Evolutionary conservation across 495 filamentous ascomycete genomes (phyloP).

Genomic region (Hyphodiscus hymeniophilus): DNA sequence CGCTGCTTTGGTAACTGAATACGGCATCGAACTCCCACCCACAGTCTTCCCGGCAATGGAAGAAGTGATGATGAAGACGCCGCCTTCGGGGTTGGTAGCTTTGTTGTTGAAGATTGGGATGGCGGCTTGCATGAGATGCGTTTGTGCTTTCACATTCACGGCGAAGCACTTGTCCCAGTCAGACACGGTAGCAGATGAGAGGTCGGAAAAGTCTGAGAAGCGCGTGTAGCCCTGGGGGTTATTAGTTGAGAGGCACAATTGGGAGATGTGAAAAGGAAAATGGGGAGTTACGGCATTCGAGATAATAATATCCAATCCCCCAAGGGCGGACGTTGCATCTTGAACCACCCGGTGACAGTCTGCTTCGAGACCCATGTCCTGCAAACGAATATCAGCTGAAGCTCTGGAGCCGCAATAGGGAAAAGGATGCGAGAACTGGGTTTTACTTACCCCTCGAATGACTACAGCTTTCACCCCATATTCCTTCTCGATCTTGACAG

Average conservation of each 20-base stretch:
- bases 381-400: background rate
- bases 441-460: conserved; percentile 49
- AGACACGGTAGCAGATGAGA: conserved; percentile 50
- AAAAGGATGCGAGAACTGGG: background rate
- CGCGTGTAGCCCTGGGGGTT: conserved; percentile 54
- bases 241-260: background rate
- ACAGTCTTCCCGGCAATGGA: conserved; percentile 41
- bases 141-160: conserved; percentile 59
- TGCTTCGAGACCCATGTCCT: conserved; percentile 51
- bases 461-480: conserved; percentile 46
- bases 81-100: conserved; percentile 52
- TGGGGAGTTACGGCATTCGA: conserved; percentile 54
- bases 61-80: conserved; percentile 59
- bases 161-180: conserved; percentile 70
- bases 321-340: conserved; percentile 47
- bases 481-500: conserved; percentile 38
- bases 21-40: conserved; percentile 53
- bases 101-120: conserved; percentile 52
- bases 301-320: conserved; percentile 62
- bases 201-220: conserved; percentile 53
- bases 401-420: background rate
- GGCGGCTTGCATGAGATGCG: conserved; percentile 54
- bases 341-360: conserved; percentile 48
- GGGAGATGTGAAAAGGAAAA: background rate
- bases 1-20: conserved; percentile 55